phyloP scores from a whole-genome alignment of 108 stramenopile species.

The Fragilaria crotonensis region DNA sequence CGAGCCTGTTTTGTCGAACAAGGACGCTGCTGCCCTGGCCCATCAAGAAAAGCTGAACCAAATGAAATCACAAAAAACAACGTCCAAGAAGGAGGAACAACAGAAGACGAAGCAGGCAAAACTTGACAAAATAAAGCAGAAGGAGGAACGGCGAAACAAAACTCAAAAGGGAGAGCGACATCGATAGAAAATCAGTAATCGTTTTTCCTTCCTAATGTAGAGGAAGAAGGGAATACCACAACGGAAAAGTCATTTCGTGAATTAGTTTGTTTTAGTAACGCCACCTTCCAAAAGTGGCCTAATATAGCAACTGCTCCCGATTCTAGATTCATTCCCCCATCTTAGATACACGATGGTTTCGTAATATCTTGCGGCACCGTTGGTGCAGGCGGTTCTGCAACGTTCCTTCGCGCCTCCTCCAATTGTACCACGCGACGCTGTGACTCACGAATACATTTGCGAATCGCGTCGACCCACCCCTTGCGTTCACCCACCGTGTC shows the following conservation, averaged over 20 bases:
- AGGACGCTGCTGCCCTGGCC: conserved; percentile 37
- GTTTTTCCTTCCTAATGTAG: too few relatives aligned
- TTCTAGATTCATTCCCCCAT: background rate
- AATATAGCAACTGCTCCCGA: too few relatives aligned
- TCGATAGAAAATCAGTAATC: conserved; percentile 13
- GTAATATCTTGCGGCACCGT: background rate
- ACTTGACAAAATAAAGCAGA: conserved; percentile 35
- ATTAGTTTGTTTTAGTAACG: too few relatives aligned
- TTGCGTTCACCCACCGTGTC: conserved; percentile 15
- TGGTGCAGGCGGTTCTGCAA: too few relatives aligned
- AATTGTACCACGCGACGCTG: background rate
- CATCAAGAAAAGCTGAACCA: conserved; percentile 26
- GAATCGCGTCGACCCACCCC: conserved; percentile 29
- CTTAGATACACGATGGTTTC: background rate
- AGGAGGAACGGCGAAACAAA: conserved; percentile 51
- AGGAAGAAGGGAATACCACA: too few relatives aligned
- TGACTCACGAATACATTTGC: conserved; percentile 14
- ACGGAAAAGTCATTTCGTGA: too few relatives aligned
- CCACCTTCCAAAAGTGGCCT: too few relatives aligned
- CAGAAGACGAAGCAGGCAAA: conserved; percentile 60
- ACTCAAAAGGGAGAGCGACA: conserved; percentile 48
- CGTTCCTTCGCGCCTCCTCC: too few relatives aligned
- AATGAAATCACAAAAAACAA: conserved; percentile 26
- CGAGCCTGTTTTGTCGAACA: conserved; percentile 20
- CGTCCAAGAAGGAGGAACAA: conserved; percentile 69